Evolutionary conservation across 2,329 filamentous ascomycete genomes (phyloP), one percentile per base, ranked within the genome.

Genomic region (Neofusicoccum laricinum): DNA sequence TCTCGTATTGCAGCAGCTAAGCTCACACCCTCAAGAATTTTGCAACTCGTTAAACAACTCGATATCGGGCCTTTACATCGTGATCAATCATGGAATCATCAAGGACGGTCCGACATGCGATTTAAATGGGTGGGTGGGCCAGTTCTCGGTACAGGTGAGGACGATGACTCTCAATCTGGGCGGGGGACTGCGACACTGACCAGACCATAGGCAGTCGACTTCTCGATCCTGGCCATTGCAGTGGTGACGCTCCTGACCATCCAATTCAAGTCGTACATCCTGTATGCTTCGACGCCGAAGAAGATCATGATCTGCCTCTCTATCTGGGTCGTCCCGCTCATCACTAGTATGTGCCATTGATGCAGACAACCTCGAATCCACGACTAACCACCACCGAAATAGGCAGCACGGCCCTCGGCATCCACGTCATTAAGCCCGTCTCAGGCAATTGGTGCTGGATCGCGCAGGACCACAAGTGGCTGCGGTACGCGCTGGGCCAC

Each of bases 401-500:
- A 64, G 62, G 62, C 36, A 58, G 41, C 19, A 64, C 62, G 1
- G 62, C 62, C 11, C 38, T 58, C 32, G 43, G 41, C 21, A 41
- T 64, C 25, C 3, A 48, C 45, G 66, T 69, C 21, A 73, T 76
- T 63, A 73, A 70, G 2, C 77, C 77, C 41, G 79, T 81, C 1
- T 79, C 77, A 2, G 80, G 80, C 0, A 81, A 82, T 65, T 82
- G 80, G 80, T 82, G 80, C 69, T 82, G 80, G 80, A 82, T 82
- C 66, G 69, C 73, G 14, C 66, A 71, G 11, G 67, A 72, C 1
- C 70, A 74, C 19, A 67, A 71, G 34, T 75, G 75, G 12, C 71
- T 81, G 19, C 77, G 80, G 21, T 82, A 82, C 64, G 75, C 71
- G 1, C 72, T 82, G 49, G 79, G 78, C 0, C 80, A 82, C 64